Percentiles rank a stretch among this genome's conserved stretches.
Evolutionary conservation across 257 asterid genomes (phyloP).

Genomic region (Asclepias syriaca): DNA sequence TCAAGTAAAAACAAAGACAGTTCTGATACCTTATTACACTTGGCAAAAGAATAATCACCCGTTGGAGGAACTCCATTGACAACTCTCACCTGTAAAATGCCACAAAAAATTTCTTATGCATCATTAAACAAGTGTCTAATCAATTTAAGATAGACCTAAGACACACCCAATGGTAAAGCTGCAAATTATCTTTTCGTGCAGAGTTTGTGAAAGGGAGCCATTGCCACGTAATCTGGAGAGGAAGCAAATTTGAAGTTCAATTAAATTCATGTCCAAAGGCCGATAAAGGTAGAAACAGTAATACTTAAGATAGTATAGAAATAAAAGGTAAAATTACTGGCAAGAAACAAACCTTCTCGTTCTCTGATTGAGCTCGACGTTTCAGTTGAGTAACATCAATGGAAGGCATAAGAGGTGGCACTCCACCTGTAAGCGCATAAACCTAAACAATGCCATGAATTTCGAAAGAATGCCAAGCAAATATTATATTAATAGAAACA

Average conservation of each 20-base stretch:
- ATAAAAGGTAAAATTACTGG: background rate
- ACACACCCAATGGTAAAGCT: slow-evolving; percentile 94
- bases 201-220: slow-evolving; percentile 96
- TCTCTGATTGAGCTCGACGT: slow-evolving; percentile 58
- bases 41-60: slow-evolving; percentile 92
- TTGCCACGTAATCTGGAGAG: slow-evolving; percentile 91
- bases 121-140: background rate
- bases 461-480: slow-evolving; percentile 1
- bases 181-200: slow-evolving; percentile 78
- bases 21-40: slow-evolving; percentile 71
- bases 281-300: background rate
- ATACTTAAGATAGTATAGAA: background rate
- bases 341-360: slow-evolving; percentile 63
- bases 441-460: slow-evolving; percentile 39
- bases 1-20: background rate
- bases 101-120: background rate
- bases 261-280: background rate
- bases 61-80: slow-evolving; percentile 90
- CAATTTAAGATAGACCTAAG: background rate
- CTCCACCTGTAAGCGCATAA: slow-evolving; percentile 90
- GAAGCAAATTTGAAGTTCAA: background rate
- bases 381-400: slow-evolving; percentile 72
- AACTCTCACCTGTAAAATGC: slow-evolving; percentile 70
- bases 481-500: background rate
- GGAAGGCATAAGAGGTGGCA: slow-evolving; percentile 88